phyloP scores from a whole-genome alignment of 1,284 basidiomycete species.

The Trichosporon sp. region DNA sequence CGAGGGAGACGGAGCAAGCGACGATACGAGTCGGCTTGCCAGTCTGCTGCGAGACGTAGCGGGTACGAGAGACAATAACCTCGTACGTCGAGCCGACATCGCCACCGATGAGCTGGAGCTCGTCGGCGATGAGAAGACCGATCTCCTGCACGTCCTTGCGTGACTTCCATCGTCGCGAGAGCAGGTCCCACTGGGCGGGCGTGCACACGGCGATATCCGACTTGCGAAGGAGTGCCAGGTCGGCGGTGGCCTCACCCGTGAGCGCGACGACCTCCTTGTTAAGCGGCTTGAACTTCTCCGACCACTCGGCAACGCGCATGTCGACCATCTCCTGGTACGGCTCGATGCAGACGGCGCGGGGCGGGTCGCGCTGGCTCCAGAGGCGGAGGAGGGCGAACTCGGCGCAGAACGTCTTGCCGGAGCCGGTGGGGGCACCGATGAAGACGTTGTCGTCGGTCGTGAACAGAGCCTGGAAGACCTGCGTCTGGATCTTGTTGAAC shows the following conservation, averaged over 20 bases:
- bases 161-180: conserved; percentile 91
- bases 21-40: conserved; percentile 88
- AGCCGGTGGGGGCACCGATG: conserved; percentile 92
- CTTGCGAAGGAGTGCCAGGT: conserved; percentile 86
- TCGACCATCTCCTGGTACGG: conserved; percentile 98
- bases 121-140: conserved; percentile 90
- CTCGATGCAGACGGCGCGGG: conserved; percentile 92
- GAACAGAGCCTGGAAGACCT: conserved; percentile 97
- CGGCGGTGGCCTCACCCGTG: conserved; percentile 92
- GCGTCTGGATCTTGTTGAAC: conserved; percentile 99
- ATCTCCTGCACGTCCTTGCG: conserved; percentile 95
- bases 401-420: conserved; percentile 95
- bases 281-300: conserved; percentile 74
- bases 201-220: conserved; percentile 91
- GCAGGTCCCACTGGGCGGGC: conserved; percentile 89
- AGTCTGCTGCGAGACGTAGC: conserved; percentile 95
- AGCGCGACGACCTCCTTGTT: conserved; percentile 91
- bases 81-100: conserved; percentile 96
- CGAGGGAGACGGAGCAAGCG: conserved; percentile 88
- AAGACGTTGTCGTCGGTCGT: conserved; percentile 95
- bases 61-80: conserved; percentile 88
- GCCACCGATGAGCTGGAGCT: conserved; percentile 89
- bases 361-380: conserved; percentile 81
- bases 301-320: conserved; percentile 85
- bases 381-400: conserved; percentile 91